phyloP scores from a whole-genome alignment of 768 basidiomycete genomes.

The Kwoniella dendrophila region DNA sequence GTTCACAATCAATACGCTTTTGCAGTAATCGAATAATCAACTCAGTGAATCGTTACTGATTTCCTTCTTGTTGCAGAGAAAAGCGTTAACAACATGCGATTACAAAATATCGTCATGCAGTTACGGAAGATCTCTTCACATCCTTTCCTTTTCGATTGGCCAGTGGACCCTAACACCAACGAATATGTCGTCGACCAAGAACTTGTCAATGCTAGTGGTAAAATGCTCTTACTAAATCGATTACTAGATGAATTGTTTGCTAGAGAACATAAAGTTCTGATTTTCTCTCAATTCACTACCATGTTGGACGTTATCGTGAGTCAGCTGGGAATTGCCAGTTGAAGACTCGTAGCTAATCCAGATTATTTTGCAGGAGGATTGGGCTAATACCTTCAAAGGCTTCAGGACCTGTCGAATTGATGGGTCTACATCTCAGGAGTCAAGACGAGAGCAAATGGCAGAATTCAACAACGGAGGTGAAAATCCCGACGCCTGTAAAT shows the following conservation, averaged over 20 bases:
- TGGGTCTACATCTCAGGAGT: conserved; percentile 75
- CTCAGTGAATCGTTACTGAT: no score
- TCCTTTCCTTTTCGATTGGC: conserved; percentile 88
- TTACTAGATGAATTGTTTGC: conserved; percentile 79
- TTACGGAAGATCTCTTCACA: conserved; percentile 80
- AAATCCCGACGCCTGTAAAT: conserved; percentile 56
- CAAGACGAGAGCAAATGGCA: conserved; percentile 82
- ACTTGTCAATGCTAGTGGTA: conserved; percentile 82
- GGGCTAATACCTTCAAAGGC: conserved; percentile 80
- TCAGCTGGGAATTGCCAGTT: conserved; percentile 11
- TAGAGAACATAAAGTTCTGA: conserved; percentile 75
- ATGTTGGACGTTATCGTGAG: conserved; percentile 96
- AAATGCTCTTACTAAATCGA: conserved; percentile 95
- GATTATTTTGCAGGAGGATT: conserved; percentile 63
- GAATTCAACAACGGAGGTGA: conserved; percentile 76
- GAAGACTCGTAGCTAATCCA: not conserved
- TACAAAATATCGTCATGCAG: conserved; percentile 97
- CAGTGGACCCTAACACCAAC: conserved; percentile 66
- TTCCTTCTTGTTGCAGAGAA: no score
- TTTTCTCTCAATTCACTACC: conserved; percentile 82
- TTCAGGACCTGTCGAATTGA: conserved; percentile 90
- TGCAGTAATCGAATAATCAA: no score
- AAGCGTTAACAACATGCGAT: conserved; percentile 84
- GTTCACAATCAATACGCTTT: no score
- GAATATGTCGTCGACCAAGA: conserved; percentile 72